A percentile compares a stretch with the other conserved stretches of the same genome.
These are phyloP conservation scores for Pestalotiopsis sp. DNA, from an alignment of 2,329 filamentous ascomycete genomes.

Conservation along the genomic window DNA sequence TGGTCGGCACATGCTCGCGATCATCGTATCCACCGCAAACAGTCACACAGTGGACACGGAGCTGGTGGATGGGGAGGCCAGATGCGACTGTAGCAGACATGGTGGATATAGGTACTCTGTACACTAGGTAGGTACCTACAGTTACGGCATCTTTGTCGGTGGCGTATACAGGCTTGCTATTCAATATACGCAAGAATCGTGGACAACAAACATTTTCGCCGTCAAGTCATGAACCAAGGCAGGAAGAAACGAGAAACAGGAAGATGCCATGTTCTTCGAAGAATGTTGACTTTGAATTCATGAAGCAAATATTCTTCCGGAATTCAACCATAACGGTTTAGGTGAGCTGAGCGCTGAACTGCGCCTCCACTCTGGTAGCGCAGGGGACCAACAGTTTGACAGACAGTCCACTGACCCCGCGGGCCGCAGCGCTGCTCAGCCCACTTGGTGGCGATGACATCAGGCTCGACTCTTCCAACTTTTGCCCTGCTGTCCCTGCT, in stretches of 20 bases:
- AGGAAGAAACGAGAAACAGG: background rate
- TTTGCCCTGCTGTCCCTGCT: constrained; percentile 17
- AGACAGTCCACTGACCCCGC: background rate
- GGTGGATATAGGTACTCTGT: background rate
- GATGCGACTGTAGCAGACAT: background rate
- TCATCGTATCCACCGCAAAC: background rate
- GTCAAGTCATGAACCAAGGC: background rate
- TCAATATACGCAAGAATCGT: background rate
- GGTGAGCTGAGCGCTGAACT: background rate
- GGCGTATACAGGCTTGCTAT: background rate
- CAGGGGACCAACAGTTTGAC: background rate
- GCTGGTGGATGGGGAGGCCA: no score
- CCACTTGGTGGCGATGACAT: constrained; percentile 26
- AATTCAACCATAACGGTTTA: background rate
- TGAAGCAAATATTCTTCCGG: background rate
- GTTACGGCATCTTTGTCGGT: background rate
- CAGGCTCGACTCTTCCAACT: constrained; percentile 13
- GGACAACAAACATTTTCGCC: background rate
- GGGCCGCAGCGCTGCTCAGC: constrained; percentile 14
- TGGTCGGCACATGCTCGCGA: background rate
- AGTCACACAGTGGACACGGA: background rate
- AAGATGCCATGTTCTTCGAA: background rate
- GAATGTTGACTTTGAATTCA: background rate
- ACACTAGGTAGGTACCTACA: background rate
- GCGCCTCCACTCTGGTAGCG: background rate